phyloP scores from a whole-genome alignment of 257 asterid genomes.

The Fraxinus americana region DNA sequence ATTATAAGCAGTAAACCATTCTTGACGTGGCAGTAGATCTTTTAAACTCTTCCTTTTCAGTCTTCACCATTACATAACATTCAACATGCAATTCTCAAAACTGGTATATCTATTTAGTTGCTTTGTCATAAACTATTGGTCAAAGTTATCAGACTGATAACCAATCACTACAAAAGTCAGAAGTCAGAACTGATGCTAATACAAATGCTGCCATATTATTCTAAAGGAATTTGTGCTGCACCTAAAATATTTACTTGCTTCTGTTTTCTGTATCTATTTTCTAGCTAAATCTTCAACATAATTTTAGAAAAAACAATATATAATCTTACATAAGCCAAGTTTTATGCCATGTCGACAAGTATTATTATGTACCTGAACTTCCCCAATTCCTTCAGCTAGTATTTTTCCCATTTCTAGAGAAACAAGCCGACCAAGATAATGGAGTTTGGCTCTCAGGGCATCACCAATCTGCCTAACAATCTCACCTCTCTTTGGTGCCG shows the following conservation, averaged over 20 bases:
- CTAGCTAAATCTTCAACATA: not conserved
- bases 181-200: not conserved
- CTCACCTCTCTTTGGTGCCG: conserved; percentile 99
- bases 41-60: conserved; percentile 1
- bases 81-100: conserved; percentile 9
- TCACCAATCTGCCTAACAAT: conserved; percentile 99
- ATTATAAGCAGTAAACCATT: conserved; percentile 20
- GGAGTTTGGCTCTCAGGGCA: conserved; percentile 80
- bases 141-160: not conserved
- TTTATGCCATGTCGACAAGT: not conserved
- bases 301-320: not conserved
- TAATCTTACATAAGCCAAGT: not conserved
- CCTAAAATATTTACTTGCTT: not conserved
- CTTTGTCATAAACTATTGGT: not conserved
- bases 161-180: not conserved
- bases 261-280: not conserved
- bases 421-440: conserved; percentile 88
- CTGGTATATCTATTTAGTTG: conserved; percentile 8
- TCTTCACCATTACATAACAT: not conserved
- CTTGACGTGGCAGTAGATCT: not conserved
- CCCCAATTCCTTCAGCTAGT: conserved; percentile 98
- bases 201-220: not conserved
- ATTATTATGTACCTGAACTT: conserved; percentile 72
- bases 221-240: not conserved
- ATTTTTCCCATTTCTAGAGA: conserved; percentile 99